These are phyloP conservation scores for Schwanniomyces yamadae DNA, from an alignment of 805 yeast species.

Conservation along the genomic window DNA sequence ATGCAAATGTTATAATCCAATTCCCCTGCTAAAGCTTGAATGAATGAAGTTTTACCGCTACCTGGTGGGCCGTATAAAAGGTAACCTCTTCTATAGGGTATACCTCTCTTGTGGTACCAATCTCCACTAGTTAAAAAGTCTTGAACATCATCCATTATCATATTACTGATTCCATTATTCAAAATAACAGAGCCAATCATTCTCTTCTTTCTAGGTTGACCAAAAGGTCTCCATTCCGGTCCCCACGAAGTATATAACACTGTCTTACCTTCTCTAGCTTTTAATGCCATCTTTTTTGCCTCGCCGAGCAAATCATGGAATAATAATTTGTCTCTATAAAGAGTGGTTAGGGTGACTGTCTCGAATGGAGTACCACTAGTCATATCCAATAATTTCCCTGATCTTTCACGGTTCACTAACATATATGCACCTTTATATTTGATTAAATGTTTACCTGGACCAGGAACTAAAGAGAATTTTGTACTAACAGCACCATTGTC, in stretches of 20 bases:
- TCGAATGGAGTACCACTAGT: constrained; percentile 93
- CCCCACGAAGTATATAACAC: constrained; percentile 95
- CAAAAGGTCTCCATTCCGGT: constrained; percentile 98
- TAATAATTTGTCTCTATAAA: constrained; percentile 74
- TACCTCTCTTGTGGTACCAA: constrained; percentile 97
- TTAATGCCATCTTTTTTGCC: constrained; percentile 80
- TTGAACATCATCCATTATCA: constrained; percentile 65
- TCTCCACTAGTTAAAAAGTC: constrained; percentile 78
- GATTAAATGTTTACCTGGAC: constrained; percentile 92
- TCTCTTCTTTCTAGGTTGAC: constrained; percentile 89
- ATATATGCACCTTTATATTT: constrained; percentile 84
- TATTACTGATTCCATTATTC: constrained; percentile 70
- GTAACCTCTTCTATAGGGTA: constrained; percentile 95
- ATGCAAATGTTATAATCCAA: constrained; percentile 94
- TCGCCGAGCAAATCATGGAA: constrained; percentile 73
- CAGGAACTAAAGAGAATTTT: constrained; percentile 89
- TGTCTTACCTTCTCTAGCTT: constrained; percentile 86
- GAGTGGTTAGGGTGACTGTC: constrained; percentile 89
- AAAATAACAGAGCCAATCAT: constrained; percentile 81
- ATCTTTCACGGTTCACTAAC: constrained; percentile 84
- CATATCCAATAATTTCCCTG: constrained; percentile 84
- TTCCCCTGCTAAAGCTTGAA: constrained; percentile 96
- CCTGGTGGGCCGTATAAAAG: constrained; percentile 97
- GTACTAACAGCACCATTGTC: constrained; percentile 90
- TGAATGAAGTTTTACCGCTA: constrained; percentile 91